Conservation (phyloP, 345 rosid species). For the Capsella bursapastoris region DNA sequence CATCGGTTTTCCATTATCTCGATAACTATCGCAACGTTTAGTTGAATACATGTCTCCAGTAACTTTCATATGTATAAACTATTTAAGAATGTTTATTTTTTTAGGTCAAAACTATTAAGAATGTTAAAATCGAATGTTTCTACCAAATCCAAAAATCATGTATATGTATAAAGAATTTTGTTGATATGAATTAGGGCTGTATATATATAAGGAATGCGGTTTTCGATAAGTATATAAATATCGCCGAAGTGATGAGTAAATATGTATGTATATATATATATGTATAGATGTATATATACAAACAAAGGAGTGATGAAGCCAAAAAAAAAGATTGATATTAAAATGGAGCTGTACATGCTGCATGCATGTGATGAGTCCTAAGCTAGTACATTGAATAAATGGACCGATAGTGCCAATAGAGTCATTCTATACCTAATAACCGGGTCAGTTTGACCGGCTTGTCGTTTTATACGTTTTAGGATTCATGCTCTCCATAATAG, state of each 20-base stretch:
- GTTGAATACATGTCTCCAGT: too few relatives aligned
- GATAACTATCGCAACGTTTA: too few relatives aligned
- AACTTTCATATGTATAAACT: too few relatives aligned
- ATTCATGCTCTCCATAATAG: neutral
- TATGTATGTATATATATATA: neutral
- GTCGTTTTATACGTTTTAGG: conserved; percentile 7
- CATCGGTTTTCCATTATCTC: too few relatives aligned
- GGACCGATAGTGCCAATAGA: conserved; percentile 3
- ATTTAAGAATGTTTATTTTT: too few relatives aligned
- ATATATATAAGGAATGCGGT: neutral
- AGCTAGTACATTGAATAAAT: conserved; percentile 3
- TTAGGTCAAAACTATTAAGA: neutral
- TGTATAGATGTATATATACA: too few relatives aligned
- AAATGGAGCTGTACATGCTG: conserved; percentile 11
- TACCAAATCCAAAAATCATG: neutral
- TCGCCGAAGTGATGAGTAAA: neutral
- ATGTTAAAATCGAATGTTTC: neutral
- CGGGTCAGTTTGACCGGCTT: conserved; percentile 18
- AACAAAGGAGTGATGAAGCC: neutral
- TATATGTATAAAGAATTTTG: neutral
- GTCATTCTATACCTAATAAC: conserved; percentile 4
- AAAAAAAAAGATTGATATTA: neutral
- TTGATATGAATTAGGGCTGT: neutral
- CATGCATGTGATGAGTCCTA: conserved; percentile 13
- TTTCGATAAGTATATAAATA: neutral